phyloP scores from a whole-genome alignment of 2,329 filamentous ascomycete species.

The Aureobasidium namibiae region DNA sequence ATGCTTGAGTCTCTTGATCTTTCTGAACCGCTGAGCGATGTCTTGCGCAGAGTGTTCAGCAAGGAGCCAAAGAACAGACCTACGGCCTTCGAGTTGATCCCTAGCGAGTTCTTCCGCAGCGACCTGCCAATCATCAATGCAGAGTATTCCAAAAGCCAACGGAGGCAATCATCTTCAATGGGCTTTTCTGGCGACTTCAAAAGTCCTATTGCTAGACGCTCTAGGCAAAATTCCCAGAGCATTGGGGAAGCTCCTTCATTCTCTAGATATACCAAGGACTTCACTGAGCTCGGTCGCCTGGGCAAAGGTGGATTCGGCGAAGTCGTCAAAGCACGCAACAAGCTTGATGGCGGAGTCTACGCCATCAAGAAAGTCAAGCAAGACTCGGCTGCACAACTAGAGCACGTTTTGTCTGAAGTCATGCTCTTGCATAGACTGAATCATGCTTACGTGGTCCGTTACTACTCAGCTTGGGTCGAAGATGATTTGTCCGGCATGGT shows the following conservation, averaged over 20 bases:
- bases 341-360: conserved; percentile 86
- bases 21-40: conserved; percentile 67
- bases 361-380: conserved; percentile 95
- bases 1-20: conserved; percentile 64
- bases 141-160: not conserved
- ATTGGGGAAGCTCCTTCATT: conserved; percentile 18
- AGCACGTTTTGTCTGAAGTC: conserved; percentile 76
- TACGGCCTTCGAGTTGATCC: conserved; percentile 65
- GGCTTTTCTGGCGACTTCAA: conserved; percentile 16
- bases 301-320: conserved; percentile 94
- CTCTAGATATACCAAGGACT: conserved; percentile 81
- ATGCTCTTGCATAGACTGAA: conserved; percentile 86
- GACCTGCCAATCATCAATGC: conserved; percentile 35
- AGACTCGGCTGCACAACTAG: conserved; percentile 61
- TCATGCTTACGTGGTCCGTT: conserved; percentile 79
- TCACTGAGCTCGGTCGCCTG: conserved; percentile 78
- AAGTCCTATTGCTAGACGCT: conserved; percentile 22
- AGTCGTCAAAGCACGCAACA: conserved; percentile 91
- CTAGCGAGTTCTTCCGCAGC: conserved; percentile 47
- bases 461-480: conserved; percentile 94
- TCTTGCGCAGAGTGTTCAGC: conserved; percentile 78
- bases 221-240: conserved; percentile 25
- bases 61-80: conserved; percentile 75
- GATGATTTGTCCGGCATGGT: conserved; percentile 37
- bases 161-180: conserved; percentile 14